These are phyloP conservation scores for Ricinus communis DNA, from an alignment of 345 rosid species.

Conservation along the genomic window DNA sequence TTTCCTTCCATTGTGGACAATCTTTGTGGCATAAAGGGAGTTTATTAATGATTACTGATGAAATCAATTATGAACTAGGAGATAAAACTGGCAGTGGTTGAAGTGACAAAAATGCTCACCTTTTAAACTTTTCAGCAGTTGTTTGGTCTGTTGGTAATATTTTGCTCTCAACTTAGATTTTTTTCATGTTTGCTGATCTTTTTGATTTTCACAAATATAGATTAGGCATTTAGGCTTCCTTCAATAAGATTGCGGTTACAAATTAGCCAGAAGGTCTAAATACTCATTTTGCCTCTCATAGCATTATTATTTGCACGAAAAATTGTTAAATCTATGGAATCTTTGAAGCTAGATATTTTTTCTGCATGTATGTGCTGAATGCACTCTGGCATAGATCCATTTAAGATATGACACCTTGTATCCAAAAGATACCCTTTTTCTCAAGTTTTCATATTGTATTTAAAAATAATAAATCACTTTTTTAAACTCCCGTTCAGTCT, in stretches of 20 bases:
- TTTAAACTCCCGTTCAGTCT: no score
- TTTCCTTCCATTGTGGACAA: background rate
- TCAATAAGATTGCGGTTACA: no score
- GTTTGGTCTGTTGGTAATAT: background rate
- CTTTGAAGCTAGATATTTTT: background rate
- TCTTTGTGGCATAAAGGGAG: background rate
- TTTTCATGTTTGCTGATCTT: no score
- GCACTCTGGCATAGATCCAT: background rate
- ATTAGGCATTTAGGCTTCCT: no score
- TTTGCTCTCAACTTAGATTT: background rate
- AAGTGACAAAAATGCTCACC: background rate
- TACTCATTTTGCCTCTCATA: no score
- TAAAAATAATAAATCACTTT: no score
- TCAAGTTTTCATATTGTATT: background rate
- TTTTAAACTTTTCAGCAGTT: background rate
- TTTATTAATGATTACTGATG: background rate
- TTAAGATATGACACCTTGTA: background rate
- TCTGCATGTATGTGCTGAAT: constrained; percentile 7
- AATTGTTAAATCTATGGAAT: background rate
- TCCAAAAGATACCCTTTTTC: background rate
- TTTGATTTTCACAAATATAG: no score
- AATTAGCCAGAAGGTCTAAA: no score
- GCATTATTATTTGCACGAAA: background rate
- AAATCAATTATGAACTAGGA: background rate
- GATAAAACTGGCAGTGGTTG: no score